Base-by-base conservation (phyloP, 164 flowering plant genomes). In the Annona squamosa region DNA sequence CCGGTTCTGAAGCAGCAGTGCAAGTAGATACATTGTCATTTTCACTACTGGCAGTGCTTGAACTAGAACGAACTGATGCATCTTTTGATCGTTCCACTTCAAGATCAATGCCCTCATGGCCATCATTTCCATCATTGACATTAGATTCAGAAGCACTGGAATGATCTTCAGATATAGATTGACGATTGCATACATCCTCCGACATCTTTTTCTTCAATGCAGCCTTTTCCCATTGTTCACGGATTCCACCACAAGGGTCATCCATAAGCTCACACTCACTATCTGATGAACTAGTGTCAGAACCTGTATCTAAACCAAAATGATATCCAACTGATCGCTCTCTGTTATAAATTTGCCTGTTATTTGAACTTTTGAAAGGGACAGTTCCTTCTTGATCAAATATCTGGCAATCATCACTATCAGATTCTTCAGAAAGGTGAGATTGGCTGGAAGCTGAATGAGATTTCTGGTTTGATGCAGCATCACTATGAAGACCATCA, bases 171-270 rank as follows among this genome's bases (percentile, higher is more conserved):
- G 66, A 17, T 67, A 74, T 77, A 59, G 75, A 75, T 65, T 75
- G 76, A 74, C 37, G 68, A 67, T 70, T 78, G 17, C 5, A 57
- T 5, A 43, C 43, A 61, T 72, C 80, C 52, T 59, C 72, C 59
- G 42, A 47, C 5, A 17, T 45, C 75, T 78, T 87, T 77, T 81
- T 87, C 81, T 65, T 87, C 4, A 69, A 67, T 43, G 77, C 84
- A 76, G 97, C 93, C 69, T 81, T 86, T 80, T 88, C 88, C 98
- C 97, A 92, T 72, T 82, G 83, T 66, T 89, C 89, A 63, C 84
- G 90, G 66, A 90, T 77, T 73, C 80, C 72, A 7, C 85, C 91
- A 12, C 63, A 78, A 70, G 88, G 80, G 73, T 78, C 88, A 69
- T 85, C 92, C 85, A 90, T 77, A 45, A 89, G 6, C 77, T 92